Percentiles rank a stretch among this genome's conserved stretches.
Evolutionary conservation across 257 asterid genomes (phyloP).

Genomic region (Perilla frutescens): DNA sequence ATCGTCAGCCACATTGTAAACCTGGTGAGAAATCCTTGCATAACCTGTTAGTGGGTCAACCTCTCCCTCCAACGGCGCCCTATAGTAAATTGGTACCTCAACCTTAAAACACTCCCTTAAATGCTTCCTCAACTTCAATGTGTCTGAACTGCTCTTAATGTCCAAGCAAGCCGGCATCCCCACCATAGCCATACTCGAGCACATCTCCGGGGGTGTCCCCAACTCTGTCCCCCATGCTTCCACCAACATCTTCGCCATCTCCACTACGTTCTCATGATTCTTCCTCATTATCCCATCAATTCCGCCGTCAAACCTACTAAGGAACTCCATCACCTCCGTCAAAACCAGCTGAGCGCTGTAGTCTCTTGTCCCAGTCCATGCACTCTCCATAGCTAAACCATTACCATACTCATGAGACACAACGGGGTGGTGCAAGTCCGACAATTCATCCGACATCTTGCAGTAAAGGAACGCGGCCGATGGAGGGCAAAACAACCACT

Average conservation of each 20-base stretch:
- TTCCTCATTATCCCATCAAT: constrained; percentile 71
- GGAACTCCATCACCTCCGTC: constrained; percentile 72
- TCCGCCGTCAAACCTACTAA: constrained; percentile 77
- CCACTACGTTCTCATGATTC: constrained; percentile 64
- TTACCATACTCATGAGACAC: constrained; percentile 84
- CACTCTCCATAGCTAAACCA: constrained; percentile 74
- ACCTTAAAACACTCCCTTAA: constrained; percentile 65
- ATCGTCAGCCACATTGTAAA: constrained; percentile 73
- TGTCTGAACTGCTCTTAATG: constrained; percentile 56
- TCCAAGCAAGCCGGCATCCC: constrained; percentile 79
- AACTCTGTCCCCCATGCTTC: constrained; percentile 73
- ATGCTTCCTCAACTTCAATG: constrained; percentile 62
- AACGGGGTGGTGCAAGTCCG: constrained; percentile 74
- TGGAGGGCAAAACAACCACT: constrained; percentile 89
- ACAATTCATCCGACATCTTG: constrained; percentile 53
- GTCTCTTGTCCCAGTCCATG: constrained; percentile 91
- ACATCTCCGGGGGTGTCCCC: constrained; percentile 79
- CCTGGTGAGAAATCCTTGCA: constrained; percentile 93
- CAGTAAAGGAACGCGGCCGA: constrained; percentile 74
- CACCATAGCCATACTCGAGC: constrained; percentile 93
- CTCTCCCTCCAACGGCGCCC: constrained; percentile 60
- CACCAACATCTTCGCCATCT: constrained; percentile 58
- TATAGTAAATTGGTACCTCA: constrained; percentile 82
- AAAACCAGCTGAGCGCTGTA: constrained; percentile 81
- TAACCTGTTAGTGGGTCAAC: constrained; percentile 62